phyloP scores from a whole-genome alignment of 768 basidiomycete species.

The Termitomyces sp. region DNA sequence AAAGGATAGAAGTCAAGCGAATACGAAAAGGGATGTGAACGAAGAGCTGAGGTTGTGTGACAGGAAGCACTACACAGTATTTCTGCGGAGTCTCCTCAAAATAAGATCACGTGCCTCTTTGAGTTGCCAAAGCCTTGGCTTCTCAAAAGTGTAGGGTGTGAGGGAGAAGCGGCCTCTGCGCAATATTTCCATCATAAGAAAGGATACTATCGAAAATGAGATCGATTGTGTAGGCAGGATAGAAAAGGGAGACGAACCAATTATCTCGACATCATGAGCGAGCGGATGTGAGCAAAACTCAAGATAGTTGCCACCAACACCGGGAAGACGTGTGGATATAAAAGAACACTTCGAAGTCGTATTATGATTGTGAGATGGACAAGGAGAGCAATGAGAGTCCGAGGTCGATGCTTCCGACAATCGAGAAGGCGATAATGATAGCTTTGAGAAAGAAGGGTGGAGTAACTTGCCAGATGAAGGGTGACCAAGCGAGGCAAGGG shows the following conservation, averaged over 20 bases:
- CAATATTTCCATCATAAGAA: constrained; percentile 60
- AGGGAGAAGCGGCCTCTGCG: constrained; percentile 54
- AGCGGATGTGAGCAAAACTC: constrained; percentile 47
- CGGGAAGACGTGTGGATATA: constrained; percentile 45
- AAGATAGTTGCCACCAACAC: constrained; percentile 52
- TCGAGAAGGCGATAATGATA: constrained; percentile 8
- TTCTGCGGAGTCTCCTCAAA: constrained; percentile 30
- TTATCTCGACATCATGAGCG: constrained; percentile 46
- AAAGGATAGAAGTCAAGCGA: neutral
- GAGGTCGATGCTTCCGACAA: neutral
- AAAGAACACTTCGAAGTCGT: constrained; percentile 30
- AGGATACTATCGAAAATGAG: constrained; percentile 36
- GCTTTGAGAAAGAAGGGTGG: constrained; percentile 15
- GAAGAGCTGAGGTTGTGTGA: neutral
- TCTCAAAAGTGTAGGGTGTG: constrained; percentile 41
- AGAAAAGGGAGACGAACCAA: constrained; percentile 29
- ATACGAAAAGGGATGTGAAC: neutral
- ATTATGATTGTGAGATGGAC: constrained; percentile 3
- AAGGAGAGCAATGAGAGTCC: neutral
- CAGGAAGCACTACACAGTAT: constrained; percentile 27
- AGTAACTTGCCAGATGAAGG: constrained; percentile 7
- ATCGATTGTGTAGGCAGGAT: constrained; percentile 8
- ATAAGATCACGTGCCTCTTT: constrained; percentile 33
- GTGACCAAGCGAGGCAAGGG: neutral
- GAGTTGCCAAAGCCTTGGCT: constrained; percentile 43